Base-by-base conservation (phyloP, 768 basidiomycete species). In the Chalciporus sphaerocephalus region DNA sequence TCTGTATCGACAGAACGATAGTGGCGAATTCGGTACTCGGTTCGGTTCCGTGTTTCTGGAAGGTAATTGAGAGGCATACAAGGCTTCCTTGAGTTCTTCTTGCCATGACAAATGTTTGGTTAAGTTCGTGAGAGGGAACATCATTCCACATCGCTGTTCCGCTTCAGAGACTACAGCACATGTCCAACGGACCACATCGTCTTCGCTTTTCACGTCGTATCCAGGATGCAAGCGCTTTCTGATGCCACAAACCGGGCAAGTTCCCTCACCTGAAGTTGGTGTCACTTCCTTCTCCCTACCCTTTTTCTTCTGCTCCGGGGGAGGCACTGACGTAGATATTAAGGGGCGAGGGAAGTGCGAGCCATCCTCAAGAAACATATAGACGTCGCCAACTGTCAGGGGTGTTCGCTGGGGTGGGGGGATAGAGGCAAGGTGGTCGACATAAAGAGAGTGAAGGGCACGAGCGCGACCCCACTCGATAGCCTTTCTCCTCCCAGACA, bases 401-500 rank as follows among this genome's bases (percentile, higher is more conserved):
- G 52, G 40, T 17, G 65, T 56, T 27, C 34, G 45, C 23, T 44
- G 61, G 16, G 33, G 40, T 2, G 54, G 50, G 24, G 63, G 46
- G 17, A 57, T 37, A 2, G 59, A 50, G 7, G 45, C 30, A 41
- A 57, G 52, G 28, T 52, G 48, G n/a, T 66, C 54, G 9, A 64
- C 53, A 42, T 76, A 76, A 21, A 69, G 67, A 7, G 57, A 56
- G 18, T 63, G 65, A 12, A 76, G 50, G 16, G 68, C 65, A n/a
- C 66, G 66, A 24, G 75, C 73, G 5, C 76, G 69, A 13, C 59
- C 67, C 74, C 73, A 74, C 76, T 76, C 76, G 4, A 78, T 65
- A 1, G 75, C 74, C 52, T 76, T 76, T 34, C 72, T 66, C 33
- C 72, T 70, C 24, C 75, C 75, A 37, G 64, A 62, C 4, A 69